A percentile compares a stretch with the other conserved stretches of the same genome.
These are phyloP conservation scores for Hysterium pulicare DNA, from an alignment of 2,329 filamentous ascomycete species.

Conservation along the genomic window DNA sequence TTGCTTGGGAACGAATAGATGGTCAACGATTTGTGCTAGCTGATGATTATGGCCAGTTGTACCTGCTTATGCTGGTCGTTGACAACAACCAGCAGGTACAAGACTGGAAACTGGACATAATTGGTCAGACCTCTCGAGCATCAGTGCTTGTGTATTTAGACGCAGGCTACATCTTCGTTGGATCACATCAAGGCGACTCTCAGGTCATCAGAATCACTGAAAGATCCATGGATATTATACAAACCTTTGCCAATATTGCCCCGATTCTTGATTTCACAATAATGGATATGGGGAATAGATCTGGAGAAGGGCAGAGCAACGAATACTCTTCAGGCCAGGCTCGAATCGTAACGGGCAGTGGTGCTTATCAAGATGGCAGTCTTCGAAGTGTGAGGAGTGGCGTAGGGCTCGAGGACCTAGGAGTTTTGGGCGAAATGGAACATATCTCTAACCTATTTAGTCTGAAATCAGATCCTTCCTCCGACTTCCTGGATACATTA, in stretches of 20 bases:
- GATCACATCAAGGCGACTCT: conserved; percentile 89
- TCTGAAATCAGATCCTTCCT: conserved; percentile 52
- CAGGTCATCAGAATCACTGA: conserved; percentile 68
- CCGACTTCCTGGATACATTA: conserved; percentile 63
- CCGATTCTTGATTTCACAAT: conserved; percentile 91
- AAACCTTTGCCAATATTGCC: conserved; percentile 79
- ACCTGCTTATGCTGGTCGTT: conserved; percentile 76
- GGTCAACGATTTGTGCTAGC: conserved; percentile 79
- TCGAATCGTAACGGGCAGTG: conserved; percentile 87
- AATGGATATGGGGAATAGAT: conserved; percentile 90
- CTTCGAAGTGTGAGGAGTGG: conserved; percentile 89
- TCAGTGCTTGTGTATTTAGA: conserved; percentile 76
- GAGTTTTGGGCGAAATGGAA: conserved; percentile 74
- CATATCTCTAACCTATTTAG: conserved; percentile 72
- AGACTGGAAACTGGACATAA: conserved; percentile 65
- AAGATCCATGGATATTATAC: conserved; percentile 64
- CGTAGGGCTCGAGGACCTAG: conserved; percentile 84
- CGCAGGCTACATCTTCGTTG: conserved; percentile 72
- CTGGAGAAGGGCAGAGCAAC: conserved; percentile 74
- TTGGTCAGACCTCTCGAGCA: conserved; percentile 71
- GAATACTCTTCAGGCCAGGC: conserved; percentile 95
- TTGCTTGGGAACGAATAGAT: conserved; percentile 87
- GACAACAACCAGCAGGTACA: conserved; percentile 63
- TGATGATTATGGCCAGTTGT: conserved; percentile 84
- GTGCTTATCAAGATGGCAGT: conserved; percentile 83